Percentiles rank a stretch among this genome's conserved stretches.
These are phyloP conservation scores for Dictyostelium brefeldianum DNA, from an alignment of 78 protist genomes.

Conservation along the genomic window DNA sequence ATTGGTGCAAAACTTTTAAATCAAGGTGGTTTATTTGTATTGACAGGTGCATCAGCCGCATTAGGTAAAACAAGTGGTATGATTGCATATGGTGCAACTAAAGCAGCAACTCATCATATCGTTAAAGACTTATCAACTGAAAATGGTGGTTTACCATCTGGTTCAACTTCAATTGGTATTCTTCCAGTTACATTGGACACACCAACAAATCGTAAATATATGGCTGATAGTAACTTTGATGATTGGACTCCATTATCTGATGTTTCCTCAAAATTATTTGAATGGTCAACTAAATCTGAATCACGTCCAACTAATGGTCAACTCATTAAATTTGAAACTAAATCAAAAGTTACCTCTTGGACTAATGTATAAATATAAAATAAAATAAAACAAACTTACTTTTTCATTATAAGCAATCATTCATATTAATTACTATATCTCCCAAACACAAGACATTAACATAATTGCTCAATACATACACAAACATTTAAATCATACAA, in stretches of 20 bases:
- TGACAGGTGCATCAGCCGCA: conserved; percentile 88
- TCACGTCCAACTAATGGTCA: conserved; percentile 67
- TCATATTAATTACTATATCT: too few relatives aligned
- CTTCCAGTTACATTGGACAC: conserved; percentile 92
- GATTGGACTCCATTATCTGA: conserved; percentile 91
- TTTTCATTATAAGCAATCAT: too few relatives aligned
- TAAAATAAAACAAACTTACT: too few relatives aligned
- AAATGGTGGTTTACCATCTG: conserved; percentile 78
- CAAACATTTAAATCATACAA: too few relatives aligned
- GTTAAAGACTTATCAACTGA: conserved; percentile 72
- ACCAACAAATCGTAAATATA: conserved; percentile 90
- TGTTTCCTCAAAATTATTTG: conserved; percentile 59
- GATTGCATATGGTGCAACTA: conserved; percentile 92
- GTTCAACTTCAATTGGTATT: conserved; percentile 55
- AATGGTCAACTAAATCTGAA: conserved; percentile 67
- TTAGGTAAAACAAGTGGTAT: conserved; percentile 78
- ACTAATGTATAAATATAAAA: conserved; percentile 3
- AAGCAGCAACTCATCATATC: conserved; percentile 89
- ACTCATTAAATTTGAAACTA: conserved; percentile 39
- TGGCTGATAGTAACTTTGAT: conserved; percentile 90
- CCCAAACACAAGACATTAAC: too few relatives aligned
- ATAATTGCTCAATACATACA: too few relatives aligned
- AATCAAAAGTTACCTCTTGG: conserved; percentile 47
- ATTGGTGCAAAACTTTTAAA: conserved; percentile 46
- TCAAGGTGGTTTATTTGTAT: conserved; percentile 82